phyloP scores from a whole-genome alignment of 2,329 filamentous ascomycete genomes.

The Pseudogymnoascus sp. region DNA sequence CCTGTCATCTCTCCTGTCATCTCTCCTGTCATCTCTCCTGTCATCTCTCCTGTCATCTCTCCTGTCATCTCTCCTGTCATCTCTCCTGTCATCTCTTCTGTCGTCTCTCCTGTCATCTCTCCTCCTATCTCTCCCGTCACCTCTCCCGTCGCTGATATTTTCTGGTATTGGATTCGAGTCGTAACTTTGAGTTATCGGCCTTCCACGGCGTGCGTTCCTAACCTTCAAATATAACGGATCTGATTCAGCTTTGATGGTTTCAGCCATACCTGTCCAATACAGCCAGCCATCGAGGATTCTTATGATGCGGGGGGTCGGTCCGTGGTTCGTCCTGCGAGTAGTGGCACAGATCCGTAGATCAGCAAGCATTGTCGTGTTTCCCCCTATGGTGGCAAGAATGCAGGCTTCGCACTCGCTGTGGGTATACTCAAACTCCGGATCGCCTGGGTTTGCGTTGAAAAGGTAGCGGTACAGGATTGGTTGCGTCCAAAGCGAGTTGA shows the following conservation, averaged over 20 bases:
- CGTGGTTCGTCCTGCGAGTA: not conserved
- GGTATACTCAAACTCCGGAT: slow-evolving; percentile 24
- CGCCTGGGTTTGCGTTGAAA: slow-evolving; percentile 27
- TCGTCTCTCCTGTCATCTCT: no score
- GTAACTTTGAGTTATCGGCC: not conserved
- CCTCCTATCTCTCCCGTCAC: no score
- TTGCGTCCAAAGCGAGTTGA: slow-evolving; percentile 30
- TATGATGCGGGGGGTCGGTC: not conserved
- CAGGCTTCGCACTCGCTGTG: slow-evolving; percentile 43
- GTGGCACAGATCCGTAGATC: slow-evolving; percentile 37
- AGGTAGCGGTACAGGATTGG: slow-evolving; percentile 28
- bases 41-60: no score
- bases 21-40: no score
- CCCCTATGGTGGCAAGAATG: slow-evolving; percentile 41
- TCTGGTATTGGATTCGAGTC: not conserved
- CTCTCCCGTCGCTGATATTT: not conserved
- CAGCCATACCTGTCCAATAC: not conserved
- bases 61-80: no score
- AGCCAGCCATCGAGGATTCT: slow-evolving; percentile 5
- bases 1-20: no score
- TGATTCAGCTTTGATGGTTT: not conserved
- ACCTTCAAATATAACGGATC: not conserved
- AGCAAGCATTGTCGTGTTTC: slow-evolving; percentile 32
- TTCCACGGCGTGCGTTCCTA: not conserved
- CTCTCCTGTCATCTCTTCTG: no score